Evolutionary conservation across 345 rosid species (phyloP).

Genomic region (Dipteronia dyeriana): DNA sequence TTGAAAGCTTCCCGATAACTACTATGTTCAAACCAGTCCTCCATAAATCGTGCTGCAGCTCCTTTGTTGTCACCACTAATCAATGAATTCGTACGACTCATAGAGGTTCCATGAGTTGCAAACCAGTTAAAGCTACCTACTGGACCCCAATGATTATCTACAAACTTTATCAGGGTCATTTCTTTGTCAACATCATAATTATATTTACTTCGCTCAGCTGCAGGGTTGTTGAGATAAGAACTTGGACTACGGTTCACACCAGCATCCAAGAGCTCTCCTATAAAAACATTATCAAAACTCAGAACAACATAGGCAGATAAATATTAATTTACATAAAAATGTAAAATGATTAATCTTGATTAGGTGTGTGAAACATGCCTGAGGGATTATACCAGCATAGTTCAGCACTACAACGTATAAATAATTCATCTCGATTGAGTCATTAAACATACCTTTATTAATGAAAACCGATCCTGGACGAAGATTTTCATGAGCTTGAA

Average conservation of each 20-base stretch:
- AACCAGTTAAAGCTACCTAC: constrained; percentile 75
- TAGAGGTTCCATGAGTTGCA: constrained; percentile 80
- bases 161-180: constrained; percentile 70
- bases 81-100: constrained; percentile 65
- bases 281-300: constrained; percentile 4
- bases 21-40: constrained; percentile 57
- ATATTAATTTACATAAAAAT: background rate
- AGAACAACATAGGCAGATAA: background rate
- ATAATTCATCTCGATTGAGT: background rate
- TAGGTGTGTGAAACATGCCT: background rate
- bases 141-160: constrained; percentile 59
- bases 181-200: constrained; percentile 65
- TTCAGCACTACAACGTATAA: background rate
- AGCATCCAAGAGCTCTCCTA: constrained; percentile 70
- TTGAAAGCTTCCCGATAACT: constrained; percentile 6
- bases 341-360: background rate
- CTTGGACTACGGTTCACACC: constrained; percentile 76
- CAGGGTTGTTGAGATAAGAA: constrained; percentile 62
- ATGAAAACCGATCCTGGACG: constrained; percentile 56
- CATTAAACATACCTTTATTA: constrained; percentile 41
- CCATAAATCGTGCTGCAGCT: constrained; percentile 77
- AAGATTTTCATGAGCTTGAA: constrained; percentile 73
- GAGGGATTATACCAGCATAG: background rate
- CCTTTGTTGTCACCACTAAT: constrained; percentile 82
- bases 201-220: constrained; percentile 53